A percentile compares a stretch with the other conserved stretches of the same genome.
phyloP scores from a whole-genome alignment of 495 filamentous ascomycete genomes.

The Neurospora intermedia region DNA sequence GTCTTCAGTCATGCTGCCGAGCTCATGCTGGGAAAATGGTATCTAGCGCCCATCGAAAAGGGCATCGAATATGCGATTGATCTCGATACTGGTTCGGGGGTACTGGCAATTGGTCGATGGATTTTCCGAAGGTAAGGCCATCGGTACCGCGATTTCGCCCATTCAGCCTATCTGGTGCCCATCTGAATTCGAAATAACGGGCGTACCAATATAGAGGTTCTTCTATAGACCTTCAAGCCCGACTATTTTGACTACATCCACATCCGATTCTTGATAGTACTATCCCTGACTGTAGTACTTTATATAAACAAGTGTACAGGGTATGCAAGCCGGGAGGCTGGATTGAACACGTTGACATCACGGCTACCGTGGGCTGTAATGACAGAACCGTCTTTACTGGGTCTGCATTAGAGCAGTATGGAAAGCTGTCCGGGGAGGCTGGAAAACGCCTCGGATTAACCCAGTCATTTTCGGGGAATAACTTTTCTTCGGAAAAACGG shows the following conservation, averaged over 20 bases:
- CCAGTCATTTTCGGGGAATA: conserved; percentile 12
- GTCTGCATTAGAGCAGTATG: conserved; percentile 24
- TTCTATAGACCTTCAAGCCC: conserved; percentile 32
- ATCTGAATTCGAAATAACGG: conserved; percentile 45
- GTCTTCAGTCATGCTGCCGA: neutral
- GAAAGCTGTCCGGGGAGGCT: conserved; percentile 24
- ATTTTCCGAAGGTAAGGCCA: conserved; percentile 16
- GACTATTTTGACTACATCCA: conserved; percentile 46
- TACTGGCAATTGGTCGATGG: conserved; percentile 21
- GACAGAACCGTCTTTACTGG: neutral
- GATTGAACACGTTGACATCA: conserved; percentile 27
- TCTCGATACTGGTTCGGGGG: conserved; percentile 15
- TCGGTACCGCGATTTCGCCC: conserved; percentile 43
- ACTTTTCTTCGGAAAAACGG: conserved; percentile 12
- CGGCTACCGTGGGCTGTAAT: neutral
- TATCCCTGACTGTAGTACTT: conserved; percentile 37
- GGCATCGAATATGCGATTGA: conserved; percentile 1
- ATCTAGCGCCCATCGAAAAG: neutral
- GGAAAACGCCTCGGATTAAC: conserved; percentile 15
- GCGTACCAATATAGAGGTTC: conserved; percentile 34
- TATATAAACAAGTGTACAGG: conserved; percentile 35
- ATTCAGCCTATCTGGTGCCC: conserved; percentile 45
- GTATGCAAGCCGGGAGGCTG: conserved; percentile 39
- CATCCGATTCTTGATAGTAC: conserved; percentile 37
- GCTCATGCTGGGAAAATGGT: neutral